Base-by-base conservation (phyloP, 805 yeast species). In the Ogataea minuta region DNA sequence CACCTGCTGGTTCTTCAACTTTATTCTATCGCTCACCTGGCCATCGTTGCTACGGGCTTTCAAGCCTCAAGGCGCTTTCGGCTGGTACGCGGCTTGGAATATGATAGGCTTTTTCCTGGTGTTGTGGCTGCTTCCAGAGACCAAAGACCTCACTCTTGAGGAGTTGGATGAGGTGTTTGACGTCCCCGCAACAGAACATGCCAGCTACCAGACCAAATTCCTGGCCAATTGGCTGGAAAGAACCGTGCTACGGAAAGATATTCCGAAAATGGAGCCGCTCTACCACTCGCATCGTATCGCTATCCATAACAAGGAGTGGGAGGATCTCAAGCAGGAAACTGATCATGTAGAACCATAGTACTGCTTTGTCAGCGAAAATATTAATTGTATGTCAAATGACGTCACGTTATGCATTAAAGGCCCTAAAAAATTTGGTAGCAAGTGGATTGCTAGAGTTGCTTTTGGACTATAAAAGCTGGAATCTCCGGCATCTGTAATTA, bases 21-120 rank as follows among this genome's bases (percentile, higher is more conserved):
- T 80, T 50, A 63, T 81, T 38, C 66, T 80, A 47, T 79, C 93
- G 14, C 71, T 86, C 46, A 79, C 95, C 9, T 81, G 93, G 93
- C 93, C 95, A 27, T 68, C 85, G 19, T 63, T 87, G 60, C 60
- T 74, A 41, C 71, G 63, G 31, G 79, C 82, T 0, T 81, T 87
- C 66, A 77, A 76, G 40, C 75, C 88, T 2, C 85, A 81, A 48
- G 95, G 96, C 60, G 95, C 95, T 4, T 87, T 84, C 57, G 89
- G 93, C 12, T 87, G 80, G 74, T 87, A 85, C 55, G 95, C 93
- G 1, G 95, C 82, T 9, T 83, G 91, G 90, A 86, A 86, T 59
- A 52, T 79, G 39, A 66, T 79, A 40, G 86, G 85, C 0, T 80
- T 79, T 68, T 77, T 79, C 64, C 52, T 85, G 52, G 85, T 84